Conservation (phyloP, 2,329 filamentous ascomycete species). For the Kalmusia sp. region DNA sequence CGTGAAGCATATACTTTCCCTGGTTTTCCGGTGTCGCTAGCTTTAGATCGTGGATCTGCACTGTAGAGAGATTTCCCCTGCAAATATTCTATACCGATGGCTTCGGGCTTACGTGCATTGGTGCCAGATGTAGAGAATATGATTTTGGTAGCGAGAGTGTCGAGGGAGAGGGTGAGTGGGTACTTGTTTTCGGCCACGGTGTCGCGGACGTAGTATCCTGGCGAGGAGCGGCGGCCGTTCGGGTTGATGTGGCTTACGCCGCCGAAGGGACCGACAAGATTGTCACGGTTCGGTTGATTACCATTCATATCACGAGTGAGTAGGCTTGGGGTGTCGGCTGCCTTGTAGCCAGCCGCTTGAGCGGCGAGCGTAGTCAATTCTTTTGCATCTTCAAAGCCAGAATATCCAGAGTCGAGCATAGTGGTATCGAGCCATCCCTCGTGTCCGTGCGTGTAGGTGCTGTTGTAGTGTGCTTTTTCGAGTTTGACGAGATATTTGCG, state of each 20-base stretch:
- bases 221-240: constrained; percentile 29
- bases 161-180: constrained; percentile 39
- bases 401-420: constrained; percentile 56
- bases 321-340: constrained; percentile 17
- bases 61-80: constrained; percentile 4
- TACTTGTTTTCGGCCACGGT: constrained; percentile 51
- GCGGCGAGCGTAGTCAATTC: constrained; percentile 58
- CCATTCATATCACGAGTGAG: constrained; percentile 36
- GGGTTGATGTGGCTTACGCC: constrained; percentile 35
- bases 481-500: constrained; percentile 59
- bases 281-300: constrained; percentile 49
- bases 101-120: constrained; percentile 35
- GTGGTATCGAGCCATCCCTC: constrained; percentile 62
- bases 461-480: constrained; percentile 58
- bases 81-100: constrained; percentile 53
- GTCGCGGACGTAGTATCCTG: constrained; percentile 55
- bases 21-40: constrained; percentile 23
- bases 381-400: constrained; percentile 58
- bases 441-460: constrained; percentile 57
- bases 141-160: constrained; percentile 52
- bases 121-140: constrained; percentile 42
- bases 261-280: constrained; percentile 46
- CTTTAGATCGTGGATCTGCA: not conserved
- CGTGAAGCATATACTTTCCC: constrained; percentile 5
- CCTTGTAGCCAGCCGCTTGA: constrained; percentile 51